Conservation (phyloP, 345 rosid species). For the Eucalyptus tenuipes region DNA sequence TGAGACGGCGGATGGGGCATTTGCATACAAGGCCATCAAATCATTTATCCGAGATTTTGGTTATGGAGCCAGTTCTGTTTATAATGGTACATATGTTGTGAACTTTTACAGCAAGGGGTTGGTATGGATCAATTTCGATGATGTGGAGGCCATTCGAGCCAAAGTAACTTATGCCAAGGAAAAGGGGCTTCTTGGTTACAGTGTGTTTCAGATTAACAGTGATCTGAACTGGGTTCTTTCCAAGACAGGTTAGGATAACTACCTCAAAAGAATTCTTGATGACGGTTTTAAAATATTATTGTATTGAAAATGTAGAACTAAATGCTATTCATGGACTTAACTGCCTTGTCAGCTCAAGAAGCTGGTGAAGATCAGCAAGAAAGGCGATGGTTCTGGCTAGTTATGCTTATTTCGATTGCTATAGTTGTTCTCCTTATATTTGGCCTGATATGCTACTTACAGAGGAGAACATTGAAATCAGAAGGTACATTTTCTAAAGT, state of each 20-base stretch:
- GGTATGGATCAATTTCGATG: constrained; percentile 34
- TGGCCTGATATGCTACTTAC: neutral
- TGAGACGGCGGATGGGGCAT: neutral
- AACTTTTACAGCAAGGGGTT: constrained; percentile 1
- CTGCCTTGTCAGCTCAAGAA: constrained; percentile 6
- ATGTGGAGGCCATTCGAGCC: constrained; percentile 12
- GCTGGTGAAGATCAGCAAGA: neutral
- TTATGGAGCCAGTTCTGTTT: constrained; percentile 3
- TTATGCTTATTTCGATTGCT: constrained; percentile 5
- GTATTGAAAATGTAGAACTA: neutral
- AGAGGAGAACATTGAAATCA: neutral
- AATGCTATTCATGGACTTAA: neutral
- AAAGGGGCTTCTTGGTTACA: constrained; percentile 26
- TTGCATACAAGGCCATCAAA: constrained; percentile 7
- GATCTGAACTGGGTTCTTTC: constrained; percentile 38
- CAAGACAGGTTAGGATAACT: constrained; percentile 1
- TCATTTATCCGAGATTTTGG: neutral
- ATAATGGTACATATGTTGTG: constrained; percentile 17
- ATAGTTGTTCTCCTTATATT: neutral
- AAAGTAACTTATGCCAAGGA: constrained; percentile 27
- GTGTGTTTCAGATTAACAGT: constrained; percentile 7
- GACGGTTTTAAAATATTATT: neutral
- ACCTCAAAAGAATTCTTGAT: neutral
- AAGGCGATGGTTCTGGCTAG: constrained; percentile 2
- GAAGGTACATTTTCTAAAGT: constrained; percentile 2